phyloP scores from a whole-genome alignment of 106 monocot genomes.

The Dactylorhiza incarnata region DNA sequence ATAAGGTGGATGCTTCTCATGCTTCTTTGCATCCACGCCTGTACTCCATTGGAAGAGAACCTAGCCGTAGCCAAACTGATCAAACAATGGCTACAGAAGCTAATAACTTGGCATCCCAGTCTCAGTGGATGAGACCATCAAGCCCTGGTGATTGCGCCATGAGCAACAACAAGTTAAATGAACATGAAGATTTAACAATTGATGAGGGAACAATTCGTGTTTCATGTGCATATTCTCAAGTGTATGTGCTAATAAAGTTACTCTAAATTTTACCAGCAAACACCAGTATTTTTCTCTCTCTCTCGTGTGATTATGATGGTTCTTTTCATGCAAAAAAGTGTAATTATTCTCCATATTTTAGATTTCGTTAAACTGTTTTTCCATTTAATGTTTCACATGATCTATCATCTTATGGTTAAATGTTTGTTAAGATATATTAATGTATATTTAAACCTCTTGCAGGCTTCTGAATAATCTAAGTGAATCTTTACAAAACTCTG shows the following conservation, averaged over 20 bases:
- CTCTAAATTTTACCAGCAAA: not conserved
- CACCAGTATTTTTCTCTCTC: not conserved
- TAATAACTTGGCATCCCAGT: conserved; percentile 31
- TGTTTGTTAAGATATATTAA: not conserved
- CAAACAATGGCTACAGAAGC: conserved; percentile 33
- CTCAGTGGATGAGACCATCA: conserved; percentile 37
- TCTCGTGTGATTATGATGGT: not conserved
- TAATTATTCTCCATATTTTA: not conserved
- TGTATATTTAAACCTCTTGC: conserved; percentile 1
- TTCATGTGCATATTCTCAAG: conserved; percentile 46
- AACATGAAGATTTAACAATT: conserved; percentile 36
- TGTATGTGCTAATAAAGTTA: conserved; percentile 11
- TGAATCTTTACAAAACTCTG: conserved; percentile 44
- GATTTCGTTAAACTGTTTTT: not conserved
- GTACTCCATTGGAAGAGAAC: conserved; percentile 13
- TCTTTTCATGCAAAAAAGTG: not conserved
- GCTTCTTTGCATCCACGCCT: conserved; percentile 13
- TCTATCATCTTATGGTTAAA: not conserved
- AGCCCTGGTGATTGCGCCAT: conserved; percentile 20
- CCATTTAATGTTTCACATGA: not conserved
- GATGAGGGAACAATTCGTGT: conserved; percentile 47
- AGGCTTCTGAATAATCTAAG: conserved; percentile 44
- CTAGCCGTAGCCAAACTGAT: conserved; percentile 15
- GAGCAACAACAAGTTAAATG: conserved; percentile 26
- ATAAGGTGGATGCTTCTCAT: conserved; percentile 14